Evolutionary conservation across 2,329 filamentous ascomycete species (phyloP), one percentile per base, ranked within the genome.

Genomic region (Aspergillus alliaceus): DNA sequence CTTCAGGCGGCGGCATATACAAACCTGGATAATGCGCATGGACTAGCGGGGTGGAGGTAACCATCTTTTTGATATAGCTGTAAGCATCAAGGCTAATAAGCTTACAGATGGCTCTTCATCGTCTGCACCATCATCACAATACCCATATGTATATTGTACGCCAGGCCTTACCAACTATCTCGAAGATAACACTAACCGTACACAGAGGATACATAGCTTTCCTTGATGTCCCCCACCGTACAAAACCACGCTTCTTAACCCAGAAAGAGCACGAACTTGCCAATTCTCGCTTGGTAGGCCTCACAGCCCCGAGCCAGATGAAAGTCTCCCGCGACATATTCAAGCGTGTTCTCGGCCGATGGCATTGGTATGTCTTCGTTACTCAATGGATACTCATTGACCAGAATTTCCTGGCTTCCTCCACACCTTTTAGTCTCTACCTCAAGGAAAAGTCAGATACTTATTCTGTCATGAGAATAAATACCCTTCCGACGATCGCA

Each of bases 281-380:
- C 37, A 24, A 40, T 24, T 40, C 37, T 11, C 20, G 18, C 37
- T 20, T 40, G 9, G 11, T 40, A 15, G 37, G 37, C 37, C 37
- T 40, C 20, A 40, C 37, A 40, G 20, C 37, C 24, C 37, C 37
- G 14, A 40, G 37, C 20, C 35, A 40, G 15, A 4, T 40, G 5
- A 24, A 40, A 40, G 57, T 77, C 4, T 74, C 73, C 0, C 64
- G 64, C 1, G 65, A 63, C 49, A 75, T 77, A 54, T 74, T 76
- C 61, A 63, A 56, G 20, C 69, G 75, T 2, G 75, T 77, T 6
- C 68, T 77, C 27, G 62, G 66, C 7, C 66, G 74, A 3, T 77
- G 75, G 74, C 75, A 77, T 57, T 76, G 69, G 62, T 77, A 77
- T 54, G 60, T 71, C 22, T 75, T 76, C 49, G 74, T 76, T 4